Base-by-base conservation (phyloP, 2,329 filamentous ascomycete species). In the Ceratocystis diversiconidia region DNA sequence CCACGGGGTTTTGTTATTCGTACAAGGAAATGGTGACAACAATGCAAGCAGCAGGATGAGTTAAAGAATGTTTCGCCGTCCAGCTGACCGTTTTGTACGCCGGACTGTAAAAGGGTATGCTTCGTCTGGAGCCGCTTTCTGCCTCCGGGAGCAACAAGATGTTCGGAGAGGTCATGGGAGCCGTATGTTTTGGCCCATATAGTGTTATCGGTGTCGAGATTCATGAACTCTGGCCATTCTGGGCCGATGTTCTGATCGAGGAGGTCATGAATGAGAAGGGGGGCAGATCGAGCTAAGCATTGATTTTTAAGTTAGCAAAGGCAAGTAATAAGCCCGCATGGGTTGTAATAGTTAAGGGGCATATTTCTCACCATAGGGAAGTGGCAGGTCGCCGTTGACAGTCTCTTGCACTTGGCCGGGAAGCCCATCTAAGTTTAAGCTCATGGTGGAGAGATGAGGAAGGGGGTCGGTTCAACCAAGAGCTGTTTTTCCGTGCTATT, bases 191-290 rank as follows among this genome's bases (percentile, higher is more conserved):
- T 22, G 10, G 64, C 61, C 65, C 65, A 66, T 22, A 62, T 48
- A 25, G 59, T 57, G 12, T 46, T 17, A 36, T 65, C 62, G 43
- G 62, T 63, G 22, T 66, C 59, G 43, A 68, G 28, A 25, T 48
- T 62, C 41, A 67, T 63, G 22, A 63, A 66, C 36, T 68, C 66
- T 41, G 66, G 66, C 68, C 68, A 69, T 66, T 69, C 68, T 44
- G 64, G 50, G 28, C 41, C 61, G 15, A 69, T 36, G 25, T 66
- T 68, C 12, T 69, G 68, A 57, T 69, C 67, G 46, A 69, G 67
- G 12, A 69, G 62, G 50, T 69, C 68, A 50, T 69, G 66, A 17
- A 69, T 63, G 57, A 69, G 66, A 17, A 69, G 65, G 2, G 68
- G 68, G 1, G 66, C 65, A 25, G 68, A 68, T 19, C 68, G 64